These are phyloP conservation scores for Mariannaea elegans DNA, from an alignment of 2,329 filamentous ascomycete species.

Conservation along the genomic window DNA sequence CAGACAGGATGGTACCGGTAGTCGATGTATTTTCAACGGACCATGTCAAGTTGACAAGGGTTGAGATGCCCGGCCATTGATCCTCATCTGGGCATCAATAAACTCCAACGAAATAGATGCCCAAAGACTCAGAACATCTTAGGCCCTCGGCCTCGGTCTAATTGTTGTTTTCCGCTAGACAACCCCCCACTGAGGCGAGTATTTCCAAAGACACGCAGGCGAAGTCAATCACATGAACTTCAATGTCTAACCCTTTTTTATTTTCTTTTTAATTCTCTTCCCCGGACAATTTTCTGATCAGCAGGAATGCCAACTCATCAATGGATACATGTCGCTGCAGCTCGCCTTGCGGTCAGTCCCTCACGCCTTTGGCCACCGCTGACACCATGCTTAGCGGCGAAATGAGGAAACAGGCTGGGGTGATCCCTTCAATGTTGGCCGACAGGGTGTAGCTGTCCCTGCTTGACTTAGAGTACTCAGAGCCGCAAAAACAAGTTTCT, in stretches of 20 bases:
- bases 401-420: constrained; percentile 26
- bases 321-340: constrained; percentile 17
- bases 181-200: not conserved
- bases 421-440: constrained; percentile 22
- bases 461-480: constrained; percentile 27
- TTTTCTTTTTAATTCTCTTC: not conserved
- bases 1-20: not conserved
- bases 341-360: not conserved
- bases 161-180: constrained; percentile 9
- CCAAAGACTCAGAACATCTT: not conserved
- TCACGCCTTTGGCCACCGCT: constrained; percentile 7
- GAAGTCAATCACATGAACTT: constrained; percentile 28
- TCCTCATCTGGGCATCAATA: not conserved
- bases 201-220: constrained; percentile 6
- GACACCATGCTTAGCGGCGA: constrained; percentile 8
- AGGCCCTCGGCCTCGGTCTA: constrained; percentile 1
- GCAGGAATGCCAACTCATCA: constrained; percentile 30
- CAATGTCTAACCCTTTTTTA: not conserved
- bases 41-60: not conserved
- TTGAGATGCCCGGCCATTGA: not conserved
- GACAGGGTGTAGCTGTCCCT: constrained; percentile 27
- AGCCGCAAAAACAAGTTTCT: constrained; percentile 34
- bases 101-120: not conserved
- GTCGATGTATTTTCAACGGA: not conserved
- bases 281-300: constrained; percentile 7